phyloP scores from a whole-genome alignment of 1,139 yeast species.

The Ogataea hybrid region DNA sequence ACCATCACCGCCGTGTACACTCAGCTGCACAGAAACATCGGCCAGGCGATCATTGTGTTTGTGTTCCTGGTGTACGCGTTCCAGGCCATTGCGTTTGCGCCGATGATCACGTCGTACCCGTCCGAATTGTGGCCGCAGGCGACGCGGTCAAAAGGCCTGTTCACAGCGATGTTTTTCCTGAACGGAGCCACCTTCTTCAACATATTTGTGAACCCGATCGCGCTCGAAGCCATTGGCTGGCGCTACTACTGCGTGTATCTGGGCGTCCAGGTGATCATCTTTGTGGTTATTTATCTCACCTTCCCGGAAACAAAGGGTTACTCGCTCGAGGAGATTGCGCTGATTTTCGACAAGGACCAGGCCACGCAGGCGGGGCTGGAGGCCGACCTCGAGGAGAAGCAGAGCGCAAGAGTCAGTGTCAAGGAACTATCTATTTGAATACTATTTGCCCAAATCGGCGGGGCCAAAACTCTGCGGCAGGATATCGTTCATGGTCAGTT shows the following conservation, averaged over 20 bases:
- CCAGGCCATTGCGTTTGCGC: slow-evolving; percentile 34
- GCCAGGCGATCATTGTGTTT: slow-evolving; percentile 37
- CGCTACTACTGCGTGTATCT: slow-evolving; percentile 55
- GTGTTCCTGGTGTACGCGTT: slow-evolving; percentile 32
- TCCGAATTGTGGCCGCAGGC: slow-evolving; percentile 46
- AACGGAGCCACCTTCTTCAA: slow-evolving; percentile 35
- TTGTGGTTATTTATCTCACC: slow-evolving; percentile 33
- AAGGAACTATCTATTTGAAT: too few species aligned
- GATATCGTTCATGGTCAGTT: slow-evolving; percentile 54
- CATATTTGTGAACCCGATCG: slow-evolving; percentile 57
- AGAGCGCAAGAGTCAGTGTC: too few species aligned
- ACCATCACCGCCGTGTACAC: slow-evolving; percentile 33
- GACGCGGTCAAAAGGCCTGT: slow-evolving; percentile 45
- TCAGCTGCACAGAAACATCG: slow-evolving; percentile 27
- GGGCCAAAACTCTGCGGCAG: slow-evolving; percentile 91
- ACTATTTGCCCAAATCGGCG: too few species aligned
- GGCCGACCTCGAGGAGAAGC: slow-evolving; percentile 3
- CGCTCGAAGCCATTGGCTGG: slow-evolving; percentile 57
- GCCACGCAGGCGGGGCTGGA: slow-evolving; percentile 14
- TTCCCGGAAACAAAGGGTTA: slow-evolving; percentile 52
- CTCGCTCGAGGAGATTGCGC: slow-evolving; percentile 53
- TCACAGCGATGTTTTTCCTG: slow-evolving; percentile 34
- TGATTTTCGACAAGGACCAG: slow-evolving; percentile 38
- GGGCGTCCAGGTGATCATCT: slow-evolving; percentile 11
- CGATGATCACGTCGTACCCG: slow-evolving; percentile 37